A percentile compares a stretch with the other conserved stretches of the same genome.
These are phyloP conservation scores for Trypanosoma avium DNA, from an alignment of 208 protist genomes.

Conservation along the genomic window DNA sequence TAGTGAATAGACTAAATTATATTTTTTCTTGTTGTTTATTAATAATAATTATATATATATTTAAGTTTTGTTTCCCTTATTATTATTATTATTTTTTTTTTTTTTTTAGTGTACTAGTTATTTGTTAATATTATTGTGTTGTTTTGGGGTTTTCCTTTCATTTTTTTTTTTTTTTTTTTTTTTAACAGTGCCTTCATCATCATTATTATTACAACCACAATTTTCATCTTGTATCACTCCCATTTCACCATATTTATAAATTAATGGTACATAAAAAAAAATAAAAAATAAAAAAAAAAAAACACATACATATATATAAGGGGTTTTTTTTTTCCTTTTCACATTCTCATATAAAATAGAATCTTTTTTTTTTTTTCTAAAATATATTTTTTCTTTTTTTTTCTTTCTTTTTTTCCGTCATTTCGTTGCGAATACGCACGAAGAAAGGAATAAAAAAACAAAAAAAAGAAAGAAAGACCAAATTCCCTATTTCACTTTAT, in stretches of 20 bases:
- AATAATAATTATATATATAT: too few species aligned
- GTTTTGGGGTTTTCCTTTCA: neutral
- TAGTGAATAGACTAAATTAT: too few species aligned
- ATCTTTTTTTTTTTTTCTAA: neutral
- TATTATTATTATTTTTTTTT: too few species aligned
- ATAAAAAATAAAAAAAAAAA: too few species aligned
- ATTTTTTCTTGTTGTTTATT: too few species aligned
- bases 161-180: neutral
- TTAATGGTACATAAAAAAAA: too few species aligned
- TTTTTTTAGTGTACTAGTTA: neutral
- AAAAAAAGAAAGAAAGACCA: conserved; percentile 22
- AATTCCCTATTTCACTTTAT: neutral
- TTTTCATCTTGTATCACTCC: too few species aligned
- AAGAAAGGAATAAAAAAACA: conserved; percentile 19
- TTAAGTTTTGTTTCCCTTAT: too few species aligned
- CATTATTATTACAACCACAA: too few species aligned
- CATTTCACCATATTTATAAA: too few species aligned
- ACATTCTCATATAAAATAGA: neutral
- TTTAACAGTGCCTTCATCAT: too few species aligned
- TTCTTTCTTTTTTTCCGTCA: neutral
- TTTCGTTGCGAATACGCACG: neutral
- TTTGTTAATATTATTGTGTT: neutral
- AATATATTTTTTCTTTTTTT: neutral
- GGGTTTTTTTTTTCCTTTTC: neutral
- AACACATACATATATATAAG: too few species aligned